Evolutionary conservation across 352 stramenopile species (phyloP).

Genomic region (Phytophthora constricta): DNA sequence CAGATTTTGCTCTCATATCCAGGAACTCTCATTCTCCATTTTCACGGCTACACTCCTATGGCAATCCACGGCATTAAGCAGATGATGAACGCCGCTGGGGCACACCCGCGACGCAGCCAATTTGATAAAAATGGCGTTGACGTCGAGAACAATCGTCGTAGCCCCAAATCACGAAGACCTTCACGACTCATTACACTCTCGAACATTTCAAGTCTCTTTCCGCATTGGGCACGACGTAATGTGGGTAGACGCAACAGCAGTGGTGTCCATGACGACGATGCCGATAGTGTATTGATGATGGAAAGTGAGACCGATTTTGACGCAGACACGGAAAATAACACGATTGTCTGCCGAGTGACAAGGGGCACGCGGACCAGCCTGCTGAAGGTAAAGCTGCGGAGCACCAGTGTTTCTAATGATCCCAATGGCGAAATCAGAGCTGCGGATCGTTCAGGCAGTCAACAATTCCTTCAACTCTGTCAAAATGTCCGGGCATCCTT

Average conservation of each 20-base stretch:
- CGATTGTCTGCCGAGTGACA: constrained; percentile 35
- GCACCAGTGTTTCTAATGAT: constrained; percentile 21
- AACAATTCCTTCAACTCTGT: constrained; percentile 23
- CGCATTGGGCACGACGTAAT: constrained; percentile 41
- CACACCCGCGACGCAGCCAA: constrained; percentile 31
- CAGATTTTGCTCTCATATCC: background rate
- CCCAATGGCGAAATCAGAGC: constrained; percentile 5
- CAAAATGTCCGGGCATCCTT: constrained; percentile 30
- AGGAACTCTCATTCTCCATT: constrained; percentile 83
- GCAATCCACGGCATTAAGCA: constrained; percentile 58
- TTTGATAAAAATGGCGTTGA: constrained; percentile 27
- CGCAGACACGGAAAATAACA: constrained; percentile 33
- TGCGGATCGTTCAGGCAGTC: constrained; percentile 4
- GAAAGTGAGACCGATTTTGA: constrained; percentile 27
- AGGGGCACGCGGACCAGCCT: constrained; percentile 39
- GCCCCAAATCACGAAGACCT: constrained; percentile 14
- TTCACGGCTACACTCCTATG: constrained; percentile 58
- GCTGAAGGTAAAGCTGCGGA: constrained; percentile 39
- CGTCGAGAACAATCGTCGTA: constrained; percentile 23
- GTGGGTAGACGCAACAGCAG: constrained; percentile 44
- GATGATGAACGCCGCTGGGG: constrained; percentile 59
- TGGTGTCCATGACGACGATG: constrained; percentile 53
- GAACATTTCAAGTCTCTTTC: constrained; percentile 39
- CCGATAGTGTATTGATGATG: constrained; percentile 33
- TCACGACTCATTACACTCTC: constrained; percentile 46